Conservation (phyloP, 2,329 filamentous ascomycete species). For the Aureobasidium sp. region DNA sequence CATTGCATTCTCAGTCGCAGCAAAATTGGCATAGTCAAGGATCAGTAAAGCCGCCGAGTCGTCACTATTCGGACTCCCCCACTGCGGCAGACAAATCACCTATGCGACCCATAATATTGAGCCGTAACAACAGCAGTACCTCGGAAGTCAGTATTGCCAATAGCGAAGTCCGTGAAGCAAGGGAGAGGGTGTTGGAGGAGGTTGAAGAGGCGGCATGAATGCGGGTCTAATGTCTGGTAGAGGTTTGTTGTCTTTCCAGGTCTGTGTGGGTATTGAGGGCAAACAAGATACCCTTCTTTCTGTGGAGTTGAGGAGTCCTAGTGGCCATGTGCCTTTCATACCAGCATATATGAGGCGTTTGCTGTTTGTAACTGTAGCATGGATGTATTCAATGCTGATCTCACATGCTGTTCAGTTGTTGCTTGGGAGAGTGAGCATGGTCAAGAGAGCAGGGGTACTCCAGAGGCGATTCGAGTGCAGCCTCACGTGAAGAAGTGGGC, state of each 20-base stretch:
- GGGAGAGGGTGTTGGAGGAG: slow-evolving; percentile 9
- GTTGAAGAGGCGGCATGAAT: slow-evolving; percentile 9
- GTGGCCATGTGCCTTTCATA: background rate
- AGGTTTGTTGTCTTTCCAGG: background rate
- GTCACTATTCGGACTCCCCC: background rate
- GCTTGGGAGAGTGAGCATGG: background rate
- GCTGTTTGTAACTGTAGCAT: slow-evolving; percentile 3
- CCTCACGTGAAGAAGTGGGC: background rate
- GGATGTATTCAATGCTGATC: background rate
- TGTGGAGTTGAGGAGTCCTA: background rate
- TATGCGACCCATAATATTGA: background rate
- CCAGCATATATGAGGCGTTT: slow-evolving; percentile 1
- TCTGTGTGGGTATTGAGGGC: background rate
- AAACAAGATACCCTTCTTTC: slow-evolving; percentile 10
- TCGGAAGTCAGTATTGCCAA: slow-evolving; percentile 4
- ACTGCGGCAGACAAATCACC: background rate
- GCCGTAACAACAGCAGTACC: slow-evolving; percentile 6
- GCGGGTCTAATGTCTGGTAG: background rate
- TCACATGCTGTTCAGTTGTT: background rate
- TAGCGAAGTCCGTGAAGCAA: slow-evolving; percentile 4
- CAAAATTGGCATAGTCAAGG: background rate
- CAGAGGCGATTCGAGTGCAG: background rate
- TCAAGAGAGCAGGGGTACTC: background rate
- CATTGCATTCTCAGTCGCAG: background rate
- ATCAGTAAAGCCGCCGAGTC: background rate